phyloP scores from a whole-genome alignment of 2,329 filamentous ascomycete species.

The Colletotrichum godetiae region DNA sequence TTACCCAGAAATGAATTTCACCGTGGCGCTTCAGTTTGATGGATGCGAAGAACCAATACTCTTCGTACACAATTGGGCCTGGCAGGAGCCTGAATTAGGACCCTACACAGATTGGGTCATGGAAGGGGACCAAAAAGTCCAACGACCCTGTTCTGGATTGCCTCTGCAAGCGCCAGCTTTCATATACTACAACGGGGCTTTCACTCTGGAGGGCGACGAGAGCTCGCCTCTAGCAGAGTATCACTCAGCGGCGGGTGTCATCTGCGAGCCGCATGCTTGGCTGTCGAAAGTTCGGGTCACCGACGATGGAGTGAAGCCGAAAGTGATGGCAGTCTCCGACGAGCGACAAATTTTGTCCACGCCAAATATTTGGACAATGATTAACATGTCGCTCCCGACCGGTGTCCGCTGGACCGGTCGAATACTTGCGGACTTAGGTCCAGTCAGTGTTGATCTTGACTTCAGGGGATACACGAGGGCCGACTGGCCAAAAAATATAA shows the following conservation, averaged over 20 bases:
- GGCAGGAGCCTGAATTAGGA: too few relatives aligned
- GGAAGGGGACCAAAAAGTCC: not conserved
- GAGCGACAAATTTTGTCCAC: not conserved
- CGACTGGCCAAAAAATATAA: not conserved
- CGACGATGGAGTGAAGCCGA: slow-evolving; percentile 12
- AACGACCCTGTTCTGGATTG: not conserved
- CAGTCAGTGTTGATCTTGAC: not conserved
- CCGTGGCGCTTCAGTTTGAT: slow-evolving; percentile 6
- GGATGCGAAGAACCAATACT: not conserved
- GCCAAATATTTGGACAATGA: slow-evolving; percentile 1
- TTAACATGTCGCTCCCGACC: not conserved
- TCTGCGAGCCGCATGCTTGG: slow-evolving; percentile 16
- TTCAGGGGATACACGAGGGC: not conserved
- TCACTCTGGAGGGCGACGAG: not conserved
- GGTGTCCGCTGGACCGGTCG: not conserved
- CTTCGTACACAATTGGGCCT: too few relatives aligned
- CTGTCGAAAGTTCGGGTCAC: slow-evolving; percentile 13
- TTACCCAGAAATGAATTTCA: not conserved
- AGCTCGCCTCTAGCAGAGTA: slow-evolving; percentile 1
- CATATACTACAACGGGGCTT: not conserved
- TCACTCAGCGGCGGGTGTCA: not conserved
- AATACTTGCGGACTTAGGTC: not conserved
- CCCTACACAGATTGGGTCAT: too few relatives aligned
- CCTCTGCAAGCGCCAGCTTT: slow-evolving; percentile 1
- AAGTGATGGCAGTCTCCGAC: not conserved